phyloP scores from a whole-genome alignment of 2,329 filamentous ascomycete species.

The Emmonsiellopsis sp. region DNA sequence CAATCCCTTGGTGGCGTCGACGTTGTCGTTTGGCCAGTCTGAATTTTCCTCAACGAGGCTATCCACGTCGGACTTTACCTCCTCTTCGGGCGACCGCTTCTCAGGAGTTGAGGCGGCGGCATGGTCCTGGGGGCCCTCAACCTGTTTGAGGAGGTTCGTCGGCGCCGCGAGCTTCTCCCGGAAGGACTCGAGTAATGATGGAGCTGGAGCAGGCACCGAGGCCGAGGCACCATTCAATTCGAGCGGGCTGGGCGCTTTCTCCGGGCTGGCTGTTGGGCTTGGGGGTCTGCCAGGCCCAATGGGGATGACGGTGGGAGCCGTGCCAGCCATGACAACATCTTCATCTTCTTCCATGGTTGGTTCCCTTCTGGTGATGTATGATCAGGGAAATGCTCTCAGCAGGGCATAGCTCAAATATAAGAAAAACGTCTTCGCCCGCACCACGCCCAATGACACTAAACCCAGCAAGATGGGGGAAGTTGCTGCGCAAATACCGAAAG shows the following conservation, averaged over 20 bases:
- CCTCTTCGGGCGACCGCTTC: neutral
- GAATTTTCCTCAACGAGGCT: slow-evolving; percentile 30
- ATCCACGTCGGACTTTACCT: slow-evolving; percentile 15
- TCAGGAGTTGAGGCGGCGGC: neutral
- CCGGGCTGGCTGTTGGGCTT: slow-evolving; percentile 8
- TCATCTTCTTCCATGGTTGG: slow-evolving; percentile 24
- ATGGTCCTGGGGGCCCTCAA: slow-evolving; percentile 8
- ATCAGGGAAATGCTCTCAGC: neutral
- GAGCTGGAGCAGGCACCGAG: neutral
- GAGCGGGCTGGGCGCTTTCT: slow-evolving; percentile 9
- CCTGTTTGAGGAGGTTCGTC: slow-evolving; percentile 7
- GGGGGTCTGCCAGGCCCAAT: slow-evolving; percentile 12
- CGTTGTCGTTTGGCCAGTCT: slow-evolving; percentile 31
- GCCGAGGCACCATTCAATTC: slow-evolving; percentile 12
- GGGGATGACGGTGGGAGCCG: slow-evolving; percentile 12
- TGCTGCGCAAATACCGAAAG: too few relatives aligned
- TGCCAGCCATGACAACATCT: slow-evolving; percentile 31
- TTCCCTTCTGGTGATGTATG: too few relatives aligned
- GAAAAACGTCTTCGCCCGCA: neutral
- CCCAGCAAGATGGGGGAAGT: too few relatives aligned
- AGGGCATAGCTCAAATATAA: neutral
- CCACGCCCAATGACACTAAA: too few relatives aligned
- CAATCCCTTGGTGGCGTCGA: slow-evolving; percentile 31
- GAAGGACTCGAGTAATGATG: slow-evolving; percentile 9
- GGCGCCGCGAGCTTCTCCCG: slow-evolving; percentile 15